A percentile compares a stretch with the other conserved stretches of the same genome.
phyloP scores from a whole-genome alignment of 2,329 filamentous ascomycete genomes.

The Gaeumannomyces tritici region DNA sequence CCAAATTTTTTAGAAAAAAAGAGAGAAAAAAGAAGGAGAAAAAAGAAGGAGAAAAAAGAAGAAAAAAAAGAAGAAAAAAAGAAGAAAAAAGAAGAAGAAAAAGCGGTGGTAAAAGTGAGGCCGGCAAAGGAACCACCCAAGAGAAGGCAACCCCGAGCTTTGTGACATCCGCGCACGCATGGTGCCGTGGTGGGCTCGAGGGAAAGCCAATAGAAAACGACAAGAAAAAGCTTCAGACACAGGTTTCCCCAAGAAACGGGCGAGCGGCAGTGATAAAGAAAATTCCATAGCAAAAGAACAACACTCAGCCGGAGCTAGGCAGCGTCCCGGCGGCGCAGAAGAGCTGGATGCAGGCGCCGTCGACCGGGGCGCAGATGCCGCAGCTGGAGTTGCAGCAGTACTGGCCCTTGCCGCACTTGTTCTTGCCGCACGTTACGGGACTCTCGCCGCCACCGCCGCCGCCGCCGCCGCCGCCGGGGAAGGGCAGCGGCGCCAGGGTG shows the following conservation, averaged over 20 bases:
- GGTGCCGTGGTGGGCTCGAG: background rate
- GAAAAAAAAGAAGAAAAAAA: too few species aligned
- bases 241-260: background rate
- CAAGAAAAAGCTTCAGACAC: background rate
- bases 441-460: too few species aligned
- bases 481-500: background rate
- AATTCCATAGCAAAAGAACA: background rate
- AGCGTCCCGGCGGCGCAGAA: constrained; percentile 6
- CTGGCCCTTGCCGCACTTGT: constrained; percentile 6
- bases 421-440: constrained; percentile 10
- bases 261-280: background rate
- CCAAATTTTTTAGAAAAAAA: too few species aligned
- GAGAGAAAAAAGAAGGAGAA: background rate
- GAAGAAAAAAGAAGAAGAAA: too few species aligned
- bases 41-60: background rate
- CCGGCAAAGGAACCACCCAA: too few species aligned
- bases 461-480: background rate
- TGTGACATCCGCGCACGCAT: background rate
- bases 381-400: constrained; percentile 15
- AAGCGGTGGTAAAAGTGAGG: too few species aligned
- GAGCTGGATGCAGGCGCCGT: constrained; percentile 10
- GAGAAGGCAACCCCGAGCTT: background rate
- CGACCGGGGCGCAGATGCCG: constrained; percentile 12
- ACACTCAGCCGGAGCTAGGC: background rate
- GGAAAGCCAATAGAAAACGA: background rate